Conservation (phyloP, 2,329 filamentous ascomycete genomes). For the Dactylellina parvicollis region DNA sequence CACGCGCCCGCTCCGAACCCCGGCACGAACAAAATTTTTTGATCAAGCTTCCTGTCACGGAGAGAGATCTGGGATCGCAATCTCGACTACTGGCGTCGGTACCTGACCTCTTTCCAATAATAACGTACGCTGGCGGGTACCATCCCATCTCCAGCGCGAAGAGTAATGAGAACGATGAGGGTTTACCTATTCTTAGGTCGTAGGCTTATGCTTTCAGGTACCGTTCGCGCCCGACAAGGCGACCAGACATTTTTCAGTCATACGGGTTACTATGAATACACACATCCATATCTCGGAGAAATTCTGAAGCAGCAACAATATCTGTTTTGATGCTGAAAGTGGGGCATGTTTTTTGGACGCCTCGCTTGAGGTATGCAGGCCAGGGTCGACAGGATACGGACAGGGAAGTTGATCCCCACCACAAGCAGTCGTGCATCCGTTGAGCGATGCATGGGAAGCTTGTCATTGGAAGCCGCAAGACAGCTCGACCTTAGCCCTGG, state of each 20-base stretch:
- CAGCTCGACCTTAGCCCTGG: slow-evolving; percentile 26
- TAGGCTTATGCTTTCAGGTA: slow-evolving; percentile 15
- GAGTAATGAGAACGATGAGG: slow-evolving; percentile 30
- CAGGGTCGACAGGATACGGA: slow-evolving; percentile 10
- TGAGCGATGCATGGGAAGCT: slow-evolving; percentile 50
- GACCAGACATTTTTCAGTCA: slow-evolving; percentile 7
- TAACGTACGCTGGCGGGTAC: slow-evolving; percentile 36
- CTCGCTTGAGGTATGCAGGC: slow-evolving; percentile 41
- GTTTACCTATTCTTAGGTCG: slow-evolving; percentile 50
- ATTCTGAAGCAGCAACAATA: slow-evolving; percentile 26
- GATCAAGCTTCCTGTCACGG: slow-evolving; percentile 24
- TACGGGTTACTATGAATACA: slow-evolving; percentile 52
- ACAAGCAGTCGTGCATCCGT: slow-evolving; percentile 39
- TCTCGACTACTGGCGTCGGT: slow-evolving; percentile 52
- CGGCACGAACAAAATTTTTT: slow-evolving; percentile 6
- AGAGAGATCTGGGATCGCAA: slow-evolving; percentile 32
- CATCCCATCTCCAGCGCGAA: slow-evolving; percentile 29
- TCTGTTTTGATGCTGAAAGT: slow-evolving; percentile 41
- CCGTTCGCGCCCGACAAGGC: slow-evolving; percentile 35
- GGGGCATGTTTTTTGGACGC: slow-evolving; percentile 31
- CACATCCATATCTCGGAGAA: slow-evolving; percentile 18
- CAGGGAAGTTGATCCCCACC: slow-evolving; percentile 22
- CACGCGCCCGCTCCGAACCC: slow-evolving; percentile 48
- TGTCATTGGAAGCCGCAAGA: slow-evolving; percentile 49
- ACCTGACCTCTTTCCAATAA: slow-evolving; percentile 34